Base-by-base conservation (phyloP, 1,284 basidiomycete species). In the Anthracocystis setariae region DNA sequence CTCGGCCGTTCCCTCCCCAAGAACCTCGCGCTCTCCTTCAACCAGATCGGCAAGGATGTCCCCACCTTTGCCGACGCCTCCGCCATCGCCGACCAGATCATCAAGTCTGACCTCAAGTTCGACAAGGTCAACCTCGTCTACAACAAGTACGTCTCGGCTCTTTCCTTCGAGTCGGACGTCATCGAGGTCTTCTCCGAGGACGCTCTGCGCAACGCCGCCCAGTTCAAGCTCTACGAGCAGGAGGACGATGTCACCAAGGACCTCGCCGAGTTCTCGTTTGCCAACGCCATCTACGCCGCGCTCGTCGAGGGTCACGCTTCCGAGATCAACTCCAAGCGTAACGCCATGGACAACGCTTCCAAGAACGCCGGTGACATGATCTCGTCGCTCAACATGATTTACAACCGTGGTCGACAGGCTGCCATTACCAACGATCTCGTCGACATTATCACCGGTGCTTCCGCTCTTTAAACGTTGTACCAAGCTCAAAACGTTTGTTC, bases 291-390 rank as follows among this genome's bases (percentile, higher is more conserved):
- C 86, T 98, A 90, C 84, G 90, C 94, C 73, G 90, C 93, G 55
- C 90, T 99, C 52, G 92, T 92, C 46, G 96, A 99, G 86, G 91
- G 90, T 65, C 94, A 98, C 84, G 95, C 96, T 64, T 93, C 94
- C 78, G 95, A 98, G 86, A 92, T 91, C 84, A 91, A 90, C 81
- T 82, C 62, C 42, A 82, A 75, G 76, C 91, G 95, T 78, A 98
- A 96, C 80, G 95, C 96, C 83, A 99, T 99, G 95, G 95, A 98
- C 89, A 98, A 95, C 83, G 96, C 95, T 51, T 95, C 94, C 74
- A 98, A 87, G 90, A 98, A 98, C 85, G 96, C 95, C 60, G 87
- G 86, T 51, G 81, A 80, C 73, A 84, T 84, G 82, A 83, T 82
- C 63, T 73, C 69, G 21, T 71, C 61, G 46, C 71, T 82, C 42